These are phyloP conservation scores for Eremomyces bilateralis DNA, from an alignment of 495 filamentous ascomycete species.

Conservation along the genomic window DNA sequence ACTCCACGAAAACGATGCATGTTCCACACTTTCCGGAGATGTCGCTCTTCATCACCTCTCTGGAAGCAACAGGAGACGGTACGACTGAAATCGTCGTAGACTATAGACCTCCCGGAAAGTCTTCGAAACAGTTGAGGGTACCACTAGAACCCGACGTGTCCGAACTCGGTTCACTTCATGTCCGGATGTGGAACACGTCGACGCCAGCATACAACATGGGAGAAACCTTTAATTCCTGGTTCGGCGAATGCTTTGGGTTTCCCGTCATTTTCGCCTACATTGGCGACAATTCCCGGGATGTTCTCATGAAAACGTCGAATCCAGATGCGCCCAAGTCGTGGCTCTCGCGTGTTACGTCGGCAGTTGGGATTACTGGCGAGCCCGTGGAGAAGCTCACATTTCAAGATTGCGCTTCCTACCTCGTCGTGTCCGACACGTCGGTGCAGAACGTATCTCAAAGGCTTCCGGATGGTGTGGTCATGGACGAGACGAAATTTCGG, in stretches of 20 bases:
- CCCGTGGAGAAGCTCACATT: constrained; percentile 37
- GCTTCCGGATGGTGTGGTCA: constrained; percentile 28
- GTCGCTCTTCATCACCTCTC: constrained; percentile 40
- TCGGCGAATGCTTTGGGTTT: constrained; percentile 48
- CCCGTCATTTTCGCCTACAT: constrained; percentile 45
- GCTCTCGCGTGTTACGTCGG: constrained; percentile 24
- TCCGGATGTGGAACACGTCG: constrained; percentile 41
- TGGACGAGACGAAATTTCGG: constrained; percentile 64
- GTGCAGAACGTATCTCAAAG: constrained; percentile 40
- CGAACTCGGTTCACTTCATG: constrained; percentile 26
- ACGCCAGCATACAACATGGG: constrained; percentile 49
- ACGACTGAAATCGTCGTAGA: constrained; percentile 28
- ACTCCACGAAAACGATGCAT: constrained; percentile 36
- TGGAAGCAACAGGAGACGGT: constrained; percentile 20
- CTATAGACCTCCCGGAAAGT: constrained; percentile 21
- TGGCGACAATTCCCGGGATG: constrained; percentile 35
- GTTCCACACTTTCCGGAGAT: constrained; percentile 39
- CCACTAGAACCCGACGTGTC: constrained; percentile 34
- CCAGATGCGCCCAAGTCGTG: constrained; percentile 17
- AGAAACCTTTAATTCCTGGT: constrained; percentile 44
- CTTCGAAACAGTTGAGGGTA: constrained; percentile 26
- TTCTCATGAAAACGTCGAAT: constrained; percentile 28
- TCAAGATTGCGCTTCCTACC: constrained; percentile 55
- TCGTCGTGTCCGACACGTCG: constrained; percentile 51
- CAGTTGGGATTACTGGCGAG: constrained; percentile 16